Evolutionary conservation across 225 moss, liverwort and hornwort species (phyloP).

Genomic region (Marchantia polymorpha): DNA sequence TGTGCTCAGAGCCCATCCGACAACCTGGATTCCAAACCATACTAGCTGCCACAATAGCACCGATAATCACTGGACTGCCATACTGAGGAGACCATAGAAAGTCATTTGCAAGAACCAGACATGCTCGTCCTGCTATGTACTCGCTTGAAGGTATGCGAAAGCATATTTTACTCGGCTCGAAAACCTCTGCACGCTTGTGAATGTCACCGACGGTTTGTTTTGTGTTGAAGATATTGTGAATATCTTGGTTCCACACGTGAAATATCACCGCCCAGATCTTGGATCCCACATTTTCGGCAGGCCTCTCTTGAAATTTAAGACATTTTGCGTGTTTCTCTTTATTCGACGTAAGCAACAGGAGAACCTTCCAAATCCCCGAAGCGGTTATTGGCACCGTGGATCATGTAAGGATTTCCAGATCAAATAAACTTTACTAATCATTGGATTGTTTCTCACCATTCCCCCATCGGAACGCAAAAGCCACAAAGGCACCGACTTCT

Average conservation of each 20-base stretch:
- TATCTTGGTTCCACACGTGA: conserved; percentile 32
- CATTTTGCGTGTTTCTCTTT: too few species aligned
- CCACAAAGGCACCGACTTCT: too few species aligned
- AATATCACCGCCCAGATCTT: conserved; percentile 29
- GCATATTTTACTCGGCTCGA: conserved; percentile 38
- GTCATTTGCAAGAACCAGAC: too few species aligned
- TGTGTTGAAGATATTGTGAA: conserved; percentile 31
- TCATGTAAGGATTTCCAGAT: too few species aligned
- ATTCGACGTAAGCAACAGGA: too few species aligned
- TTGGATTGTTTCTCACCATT: too few species aligned
- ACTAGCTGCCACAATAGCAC: conserved; percentile 40
- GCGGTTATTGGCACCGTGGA: not conserved
- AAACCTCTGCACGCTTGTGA: conserved; percentile 28
- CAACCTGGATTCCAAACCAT: conserved; percentile 9
- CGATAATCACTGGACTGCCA: conserved; percentile 25
- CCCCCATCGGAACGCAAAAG: too few species aligned
- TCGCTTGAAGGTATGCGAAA: conserved; percentile 36
- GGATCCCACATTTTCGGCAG: too few species aligned
- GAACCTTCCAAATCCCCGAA: not conserved
- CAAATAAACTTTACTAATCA: too few species aligned
- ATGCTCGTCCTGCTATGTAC: too few species aligned
- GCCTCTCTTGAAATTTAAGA: too few species aligned
- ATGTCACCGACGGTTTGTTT: conserved; percentile 20
- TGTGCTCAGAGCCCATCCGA: conserved; percentile 25
- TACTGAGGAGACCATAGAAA: conserved; percentile 35